Conservation (phyloP, 345 rosid species). For the Euphorbia tirucalli region DNA sequence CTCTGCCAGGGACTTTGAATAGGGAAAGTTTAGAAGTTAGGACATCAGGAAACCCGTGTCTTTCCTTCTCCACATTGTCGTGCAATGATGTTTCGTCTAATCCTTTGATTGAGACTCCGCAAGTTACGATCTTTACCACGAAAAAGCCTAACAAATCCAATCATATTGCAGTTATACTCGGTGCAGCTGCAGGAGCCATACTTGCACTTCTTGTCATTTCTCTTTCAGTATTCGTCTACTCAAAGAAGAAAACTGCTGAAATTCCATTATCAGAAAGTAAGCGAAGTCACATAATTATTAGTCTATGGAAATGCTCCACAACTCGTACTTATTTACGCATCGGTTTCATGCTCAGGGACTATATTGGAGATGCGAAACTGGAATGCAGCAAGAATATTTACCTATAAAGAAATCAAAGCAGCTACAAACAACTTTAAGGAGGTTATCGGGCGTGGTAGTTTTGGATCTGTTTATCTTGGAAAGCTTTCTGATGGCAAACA, state of each 20-base stretch:
- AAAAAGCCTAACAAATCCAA: constrained; percentile 41
- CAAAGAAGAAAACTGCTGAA: constrained; percentile 47
- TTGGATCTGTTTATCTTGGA: constrained; percentile 86
- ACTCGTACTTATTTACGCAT: constrained; percentile 14
- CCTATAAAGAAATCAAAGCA: constrained; percentile 75
- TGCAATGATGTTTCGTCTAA: constrained; percentile 64
- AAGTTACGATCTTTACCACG: constrained; percentile 55
- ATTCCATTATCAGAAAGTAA: constrained; percentile 43
- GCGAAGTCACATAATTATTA: constrained; percentile 20
- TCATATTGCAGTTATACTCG: constrained; percentile 48
- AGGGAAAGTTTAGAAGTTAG: constrained; percentile 71
- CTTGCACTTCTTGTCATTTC: constrained; percentile 45
- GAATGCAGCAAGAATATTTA: constrained; percentile 75
- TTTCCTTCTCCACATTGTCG: constrained; percentile 57
- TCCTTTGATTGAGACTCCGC: constrained; percentile 68
- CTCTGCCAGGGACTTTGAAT: constrained; percentile 70
- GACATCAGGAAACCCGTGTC: constrained; percentile 73
- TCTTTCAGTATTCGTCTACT: constrained; percentile 32
- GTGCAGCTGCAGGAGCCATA: constrained; percentile 58
- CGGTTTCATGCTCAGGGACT: constrained; percentile 38
- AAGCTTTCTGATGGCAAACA: constrained; percentile 71
- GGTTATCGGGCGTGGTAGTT: constrained; percentile 84
- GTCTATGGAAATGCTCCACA: background rate
- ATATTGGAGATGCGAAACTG: constrained; percentile 65
- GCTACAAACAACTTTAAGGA: constrained; percentile 79